Evolutionary conservation across 2,329 filamentous ascomycete species (phyloP), one percentile per base, ranked within the genome.

Genomic region (Fusarium sulawesiense): DNA sequence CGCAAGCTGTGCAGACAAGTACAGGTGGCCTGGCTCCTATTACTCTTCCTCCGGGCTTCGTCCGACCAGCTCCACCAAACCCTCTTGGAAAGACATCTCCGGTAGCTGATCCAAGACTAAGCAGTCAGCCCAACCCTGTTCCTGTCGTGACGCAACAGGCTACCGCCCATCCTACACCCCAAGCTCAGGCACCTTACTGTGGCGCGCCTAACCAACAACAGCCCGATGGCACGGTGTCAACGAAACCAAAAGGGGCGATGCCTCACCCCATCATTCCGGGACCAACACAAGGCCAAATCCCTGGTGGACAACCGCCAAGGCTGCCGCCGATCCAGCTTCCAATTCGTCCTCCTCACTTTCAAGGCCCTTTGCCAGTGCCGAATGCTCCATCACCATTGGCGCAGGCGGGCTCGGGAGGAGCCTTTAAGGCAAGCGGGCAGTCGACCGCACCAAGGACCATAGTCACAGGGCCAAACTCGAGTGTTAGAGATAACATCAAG

Each of bases 321-420:
- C 37, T 58, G 21, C 64, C 64, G 25, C 29, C 64, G 3, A 50
- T 54, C 27, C 53, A 32, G 21, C 45, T 68, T 23, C 58, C 64
- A 37, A 47, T 50, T 21, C 44, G 40, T 18, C 56, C 56, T 32
- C 50, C 67, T 48, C 51, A 34, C 14, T 20, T 47, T 23, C 51
- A 56, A 27, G 40, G 37, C 18, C 32, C 44, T 25, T 12, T 37
- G 9, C 40, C 58, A 23, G 37, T 47, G 12, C 21, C 21, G 12
- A 58, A 44, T 18, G 16, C 21, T 34, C 30, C 41, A 14, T 34
- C 48, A 27, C 27, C 23, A n/a, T 53, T 62, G 42, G n/a, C 42
- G 14, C 16, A 34, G 20, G 50, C 44, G 16, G 41, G 25, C 23
- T 30, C 27, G 13, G 54, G 30, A 32, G 20, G 51, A 48, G 25